Percentiles rank a stretch among this genome's conserved stretches.
These are phyloP conservation scores for Talaromyces borbonicus DNA, from an alignment of 495 filamentous ascomycete species.

Conservation along the genomic window DNA sequence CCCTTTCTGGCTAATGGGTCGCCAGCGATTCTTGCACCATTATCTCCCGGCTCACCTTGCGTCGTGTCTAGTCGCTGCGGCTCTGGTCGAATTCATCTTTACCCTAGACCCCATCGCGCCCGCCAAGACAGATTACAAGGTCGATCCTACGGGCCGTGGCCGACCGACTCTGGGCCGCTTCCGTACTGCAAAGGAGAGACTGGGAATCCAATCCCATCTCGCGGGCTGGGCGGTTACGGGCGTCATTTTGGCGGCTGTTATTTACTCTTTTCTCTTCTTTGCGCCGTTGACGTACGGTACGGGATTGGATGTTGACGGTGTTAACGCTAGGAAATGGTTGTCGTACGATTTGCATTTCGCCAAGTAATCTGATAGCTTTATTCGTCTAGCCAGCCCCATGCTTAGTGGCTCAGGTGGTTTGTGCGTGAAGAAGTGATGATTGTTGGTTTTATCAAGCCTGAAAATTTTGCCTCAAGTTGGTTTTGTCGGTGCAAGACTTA, in stretches of 20 bases:
- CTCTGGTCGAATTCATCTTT: constrained; percentile 94
- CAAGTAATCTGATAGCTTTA: constrained; percentile 48
- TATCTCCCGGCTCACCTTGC: constrained; percentile 86
- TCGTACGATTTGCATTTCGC: constrained; percentile 97
- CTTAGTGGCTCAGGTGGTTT: neutral
- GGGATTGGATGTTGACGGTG: constrained; percentile 72
- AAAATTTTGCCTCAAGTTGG: too few relatives aligned
- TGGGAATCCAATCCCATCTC: constrained; percentile 67
- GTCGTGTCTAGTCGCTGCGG: constrained; percentile 86
- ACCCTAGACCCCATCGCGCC: constrained; percentile 62
- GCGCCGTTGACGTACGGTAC: constrained; percentile 90
- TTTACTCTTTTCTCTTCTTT: constrained; percentile 85
- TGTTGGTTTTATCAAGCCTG: too few relatives aligned
- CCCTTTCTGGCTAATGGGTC: constrained; percentile 68
- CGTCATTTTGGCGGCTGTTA: constrained; percentile 57
- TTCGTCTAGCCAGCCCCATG: too few relatives aligned
- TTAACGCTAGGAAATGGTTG: constrained; percentile 85
- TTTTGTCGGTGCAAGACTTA: too few relatives aligned
- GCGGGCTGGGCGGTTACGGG: constrained; percentile 66
- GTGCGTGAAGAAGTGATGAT: neutral
- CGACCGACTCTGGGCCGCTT: constrained; percentile 32
- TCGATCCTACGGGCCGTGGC: constrained; percentile 33
- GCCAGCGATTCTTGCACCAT: constrained; percentile 66
- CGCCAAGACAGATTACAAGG: constrained; percentile 34
- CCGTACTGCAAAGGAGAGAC: constrained; percentile 65